Conservation (phyloP, 2,329 filamentous ascomycete genomes). For the Fusarium incarnatum region DNA sequence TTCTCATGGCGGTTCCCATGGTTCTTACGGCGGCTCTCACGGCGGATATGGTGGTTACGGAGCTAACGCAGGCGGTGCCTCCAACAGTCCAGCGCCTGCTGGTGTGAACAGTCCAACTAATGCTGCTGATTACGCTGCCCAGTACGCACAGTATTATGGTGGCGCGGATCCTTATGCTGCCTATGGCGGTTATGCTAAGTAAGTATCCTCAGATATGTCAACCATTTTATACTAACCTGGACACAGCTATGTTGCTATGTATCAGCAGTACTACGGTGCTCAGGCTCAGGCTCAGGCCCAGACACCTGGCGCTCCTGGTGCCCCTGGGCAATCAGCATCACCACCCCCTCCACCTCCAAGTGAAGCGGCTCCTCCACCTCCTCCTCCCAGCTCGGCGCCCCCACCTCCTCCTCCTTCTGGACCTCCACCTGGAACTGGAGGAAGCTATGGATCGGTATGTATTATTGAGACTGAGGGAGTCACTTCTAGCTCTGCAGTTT, state of each 20-base stretch:
- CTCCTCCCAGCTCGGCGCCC: conserved; percentile 43
- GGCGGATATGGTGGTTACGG: conserved; percentile 45
- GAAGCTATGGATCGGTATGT: conserved; percentile 74
- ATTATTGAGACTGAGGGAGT: neutral
- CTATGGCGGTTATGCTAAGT: conserved; percentile 89
- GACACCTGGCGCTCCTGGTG: conserved; percentile 53
- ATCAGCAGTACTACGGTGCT: conserved; percentile 75
- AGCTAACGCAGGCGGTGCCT: conserved; percentile 44
- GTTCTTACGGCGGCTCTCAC: conserved; percentile 48
- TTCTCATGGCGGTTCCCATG: conserved; percentile 45
- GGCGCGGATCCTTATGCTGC: conserved; percentile 85
- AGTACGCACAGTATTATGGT: conserved; percentile 86
- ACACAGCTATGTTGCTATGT: conserved; percentile 73
- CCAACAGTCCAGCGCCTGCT: conserved; percentile 54
- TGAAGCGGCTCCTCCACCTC: conserved; percentile 73
- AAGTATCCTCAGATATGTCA: conserved; percentile 48
- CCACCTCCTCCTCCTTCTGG: conserved; percentile 61
- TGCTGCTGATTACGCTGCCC: conserved; percentile 75
- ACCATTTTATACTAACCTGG: conserved; percentile 37
- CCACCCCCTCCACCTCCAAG: conserved; percentile 69
- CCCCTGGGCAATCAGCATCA: conserved; percentile 59
- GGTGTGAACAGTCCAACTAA: conserved; percentile 46
- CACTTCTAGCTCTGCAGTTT: neutral
- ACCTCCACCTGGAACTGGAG: conserved; percentile 58
- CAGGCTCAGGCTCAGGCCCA: conserved; percentile 58